Percentiles rank a stretch among this genome's conserved stretches.
These are phyloP conservation scores for Solanum sitiens DNA, from an alignment of 257 asterid species.

Conservation along the genomic window DNA sequence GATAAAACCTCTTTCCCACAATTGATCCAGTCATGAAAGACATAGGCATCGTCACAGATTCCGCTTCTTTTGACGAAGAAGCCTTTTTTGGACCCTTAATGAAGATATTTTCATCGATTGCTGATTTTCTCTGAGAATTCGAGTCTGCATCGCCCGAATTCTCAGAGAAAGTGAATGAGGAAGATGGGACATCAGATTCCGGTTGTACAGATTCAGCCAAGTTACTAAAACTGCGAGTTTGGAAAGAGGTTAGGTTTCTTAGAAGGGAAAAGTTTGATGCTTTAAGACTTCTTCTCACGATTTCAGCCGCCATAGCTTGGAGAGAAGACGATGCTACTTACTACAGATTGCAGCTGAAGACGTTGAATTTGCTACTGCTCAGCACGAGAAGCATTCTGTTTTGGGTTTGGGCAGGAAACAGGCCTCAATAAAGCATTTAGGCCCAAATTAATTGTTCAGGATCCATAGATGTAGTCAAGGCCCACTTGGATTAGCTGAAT, in stretches of 20 bases:
- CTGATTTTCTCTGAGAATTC: neutral
- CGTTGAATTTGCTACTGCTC: neutral
- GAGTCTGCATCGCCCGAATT: neutral
- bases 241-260: slow-evolving; percentile 15
- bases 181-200: slow-evolving; percentile 15
- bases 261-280: slow-evolving; percentile 17
- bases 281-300: slow-evolving; percentile 35
- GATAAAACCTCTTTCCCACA: slow-evolving; percentile 82
- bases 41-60: slow-evolving; percentile 69
- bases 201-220: slow-evolving; percentile 28
- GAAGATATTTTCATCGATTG: slow-evolving; percentile 21
- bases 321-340: neutral
- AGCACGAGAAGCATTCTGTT: neutral
- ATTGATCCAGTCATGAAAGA: slow-evolving; percentile 96
- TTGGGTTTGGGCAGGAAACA: neutral
- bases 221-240: slow-evolving; percentile 20
- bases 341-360: neutral
- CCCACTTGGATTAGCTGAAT: no score
- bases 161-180: slow-evolving; percentile 47
- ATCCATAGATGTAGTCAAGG: no score
- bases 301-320: slow-evolving; percentile 41
- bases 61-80: slow-evolving; percentile 9
- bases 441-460: no score
- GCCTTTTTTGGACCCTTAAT: slow-evolving; percentile 31
- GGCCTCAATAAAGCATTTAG: no score